Base-by-base conservation (phyloP, 2,329 filamentous ascomycete species). In the Sporothrix pallida region DNA sequence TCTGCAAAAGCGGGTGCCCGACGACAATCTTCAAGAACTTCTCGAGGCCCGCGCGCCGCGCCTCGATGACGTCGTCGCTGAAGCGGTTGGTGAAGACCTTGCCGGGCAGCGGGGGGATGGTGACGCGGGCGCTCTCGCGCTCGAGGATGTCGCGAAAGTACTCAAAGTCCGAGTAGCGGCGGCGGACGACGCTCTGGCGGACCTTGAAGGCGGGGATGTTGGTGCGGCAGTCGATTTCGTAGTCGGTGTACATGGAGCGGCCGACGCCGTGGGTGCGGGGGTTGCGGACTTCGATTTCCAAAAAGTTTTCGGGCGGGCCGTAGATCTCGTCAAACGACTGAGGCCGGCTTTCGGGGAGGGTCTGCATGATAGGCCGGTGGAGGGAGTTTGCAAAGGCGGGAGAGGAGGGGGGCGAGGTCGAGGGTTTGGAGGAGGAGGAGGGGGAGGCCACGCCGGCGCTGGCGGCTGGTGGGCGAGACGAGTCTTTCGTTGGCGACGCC, bases 311-410 rank as follows among this genome's bases (percentile, higher is more conserved):
- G 6, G 96, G 96, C 67, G 95, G 94, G 15, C 95, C 96, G 83
- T 99, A 99, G 82, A 98, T 97, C 87, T 99, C 96, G 84, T 99
- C 96, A 81, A 98, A 98, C 81, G 92, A 96, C 86, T 99, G 96
- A 84, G 93, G 90, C 79, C 95, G 93, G 78, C 92, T 90, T 80
- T 91, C 89, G 67, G 89, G 89, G 85, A 91, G 89, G 76, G 89
- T 87, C 83, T 90, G 88, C 85, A 91, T 87, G 80, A 74, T 76
- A 67, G 74, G 75, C 44, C 73, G 75, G 73, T 73, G 71, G 56
- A 68, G 52, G 42, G 87, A 70, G 50, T 74, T 69, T 63, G 77
- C 73, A 8, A 75, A 58, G 15, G 76, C 68, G 13, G 77, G 88
- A 81, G 78, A 84, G 84, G 75, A 52, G 20, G 65, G 17, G 56